These are phyloP conservation scores for Fraxinus dipetala DNA, from an alignment of 305 asterid species.

Conservation along the genomic window DNA sequence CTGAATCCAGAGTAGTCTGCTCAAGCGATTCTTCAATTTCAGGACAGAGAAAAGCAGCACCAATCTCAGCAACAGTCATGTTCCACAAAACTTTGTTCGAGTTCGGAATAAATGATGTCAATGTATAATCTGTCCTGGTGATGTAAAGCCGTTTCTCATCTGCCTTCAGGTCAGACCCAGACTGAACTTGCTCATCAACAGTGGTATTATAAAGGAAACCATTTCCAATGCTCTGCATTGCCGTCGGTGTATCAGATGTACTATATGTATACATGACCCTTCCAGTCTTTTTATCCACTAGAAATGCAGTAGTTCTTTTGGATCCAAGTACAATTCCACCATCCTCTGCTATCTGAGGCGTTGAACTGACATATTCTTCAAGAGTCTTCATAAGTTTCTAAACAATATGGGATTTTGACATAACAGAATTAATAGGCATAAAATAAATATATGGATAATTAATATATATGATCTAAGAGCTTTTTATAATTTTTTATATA, in stretches of 20 bases:
- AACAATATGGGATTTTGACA: conserved; percentile 18
- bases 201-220: conserved; percentile 37
- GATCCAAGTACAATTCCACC: conserved; percentile 91
- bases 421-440: conserved; percentile 16
- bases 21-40: conserved; percentile 43
- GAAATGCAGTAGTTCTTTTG: conserved; percentile 64
- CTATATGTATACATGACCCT: conserved; percentile 50
- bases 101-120: conserved; percentile 75
- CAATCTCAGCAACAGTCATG: conserved; percentile 81
- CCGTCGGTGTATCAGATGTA: conserved; percentile 44
- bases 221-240: conserved; percentile 27
- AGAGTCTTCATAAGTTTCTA: conserved; percentile 79
- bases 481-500: background rate
- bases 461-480: background rate
- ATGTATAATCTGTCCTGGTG: conserved; percentile 79
- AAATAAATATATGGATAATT: background rate
- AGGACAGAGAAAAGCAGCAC: conserved; percentile 82
- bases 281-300: conserved; percentile 79
- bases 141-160: conserved; percentile 61
- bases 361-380: conserved; percentile 79
- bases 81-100: conserved; percentile 81
- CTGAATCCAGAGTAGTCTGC: conserved; percentile 36
- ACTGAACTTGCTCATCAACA: conserved; percentile 37
- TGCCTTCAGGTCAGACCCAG: conserved; percentile 34
- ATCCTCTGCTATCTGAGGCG: conserved; percentile 91